Evolutionary conservation across 805 yeast genomes (phyloP).

Genomic region (Cyberlindnera saturnus): DNA sequence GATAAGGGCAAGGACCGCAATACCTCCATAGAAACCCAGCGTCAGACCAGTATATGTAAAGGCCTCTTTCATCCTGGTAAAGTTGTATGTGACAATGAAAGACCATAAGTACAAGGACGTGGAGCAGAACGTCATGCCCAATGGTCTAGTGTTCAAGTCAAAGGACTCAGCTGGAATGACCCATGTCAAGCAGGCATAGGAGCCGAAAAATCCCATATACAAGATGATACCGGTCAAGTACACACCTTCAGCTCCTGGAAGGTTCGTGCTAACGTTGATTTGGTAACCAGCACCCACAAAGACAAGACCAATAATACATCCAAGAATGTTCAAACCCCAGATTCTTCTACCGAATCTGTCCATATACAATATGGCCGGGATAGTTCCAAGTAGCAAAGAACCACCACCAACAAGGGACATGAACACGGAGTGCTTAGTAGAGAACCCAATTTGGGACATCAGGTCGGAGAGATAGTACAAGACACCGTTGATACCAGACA

Average conservation of each 20-base stretch:
- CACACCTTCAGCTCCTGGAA: slow-evolving; percentile 48
- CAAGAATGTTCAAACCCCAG: slow-evolving; percentile 54
- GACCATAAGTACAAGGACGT: slow-evolving; percentile 54
- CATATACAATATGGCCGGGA: slow-evolving; percentile 58
- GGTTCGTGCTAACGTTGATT: slow-evolving; percentile 31
- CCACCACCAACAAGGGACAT: slow-evolving; percentile 72
- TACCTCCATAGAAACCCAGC: slow-evolving; percentile 63
- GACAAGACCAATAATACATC: slow-evolving; percentile 55
- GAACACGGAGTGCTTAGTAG: slow-evolving; percentile 44
- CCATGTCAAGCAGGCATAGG: slow-evolving; percentile 64
- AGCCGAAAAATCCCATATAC: slow-evolving; percentile 62
- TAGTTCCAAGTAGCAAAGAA: slow-evolving; percentile 53
- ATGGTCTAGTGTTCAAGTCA: slow-evolving; percentile 51
- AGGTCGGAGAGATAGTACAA: slow-evolving; percentile 59
- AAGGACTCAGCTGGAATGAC: slow-evolving; percentile 63
- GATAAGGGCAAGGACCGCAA: slow-evolving; percentile 50
- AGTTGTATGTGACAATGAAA: slow-evolving; percentile 60
- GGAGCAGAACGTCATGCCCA: slow-evolving; percentile 60
- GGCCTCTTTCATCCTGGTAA: slow-evolving; percentile 47
- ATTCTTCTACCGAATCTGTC: slow-evolving; percentile 51
- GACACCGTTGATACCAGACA: slow-evolving; percentile 64
- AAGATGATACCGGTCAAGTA: slow-evolving; percentile 57
- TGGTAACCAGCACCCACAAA: slow-evolving; percentile 55
- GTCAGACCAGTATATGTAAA: slow-evolving; percentile 59
- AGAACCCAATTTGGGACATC: slow-evolving; percentile 51